Percentiles rank a stretch among this genome's conserved stretches.
phyloP scores from a whole-genome alignment of 2,329 filamentous ascomycete species.

The Didymella segeticola region DNA sequence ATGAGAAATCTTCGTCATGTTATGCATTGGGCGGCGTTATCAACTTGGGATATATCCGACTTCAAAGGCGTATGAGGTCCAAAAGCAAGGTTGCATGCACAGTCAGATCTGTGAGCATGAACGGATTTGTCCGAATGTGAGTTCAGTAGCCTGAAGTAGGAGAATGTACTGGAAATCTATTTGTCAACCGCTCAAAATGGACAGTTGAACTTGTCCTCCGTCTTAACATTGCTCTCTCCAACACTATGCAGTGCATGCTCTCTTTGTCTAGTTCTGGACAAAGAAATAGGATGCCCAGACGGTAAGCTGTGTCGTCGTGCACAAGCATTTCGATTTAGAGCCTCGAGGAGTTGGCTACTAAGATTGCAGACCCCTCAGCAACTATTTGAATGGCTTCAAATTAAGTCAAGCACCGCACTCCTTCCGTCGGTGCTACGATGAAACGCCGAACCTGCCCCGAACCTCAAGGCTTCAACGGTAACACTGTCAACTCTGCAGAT shows the following conservation, averaged over 20 bases:
- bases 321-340: no score
- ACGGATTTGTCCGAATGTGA: background rate
- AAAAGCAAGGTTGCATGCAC: constrained; percentile 18
- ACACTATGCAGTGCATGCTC: no score
- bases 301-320: no score
- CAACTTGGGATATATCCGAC: constrained; percentile 23
- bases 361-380: background rate
- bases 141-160: background rate
- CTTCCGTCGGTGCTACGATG: background rate
- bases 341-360: background rate
- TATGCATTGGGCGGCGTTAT: constrained; percentile 42
- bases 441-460: constrained; percentile 2
- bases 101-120: background rate
- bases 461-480: background rate
- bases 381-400: background rate
- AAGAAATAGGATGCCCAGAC: no score
- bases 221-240: background rate
- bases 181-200: background rate
- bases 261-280: no score
- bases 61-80: constrained; percentile 19
- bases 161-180: background rate
- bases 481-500: background rate
- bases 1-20: constrained; percentile 23
- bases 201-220: background rate
- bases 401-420: background rate